A percentile compares a stretch with the other conserved stretches of the same genome.
These are phyloP conservation scores for Naganishia cerealis DNA, from an alignment of 1,284 basidiomycete species.

Conservation along the genomic window DNA sequence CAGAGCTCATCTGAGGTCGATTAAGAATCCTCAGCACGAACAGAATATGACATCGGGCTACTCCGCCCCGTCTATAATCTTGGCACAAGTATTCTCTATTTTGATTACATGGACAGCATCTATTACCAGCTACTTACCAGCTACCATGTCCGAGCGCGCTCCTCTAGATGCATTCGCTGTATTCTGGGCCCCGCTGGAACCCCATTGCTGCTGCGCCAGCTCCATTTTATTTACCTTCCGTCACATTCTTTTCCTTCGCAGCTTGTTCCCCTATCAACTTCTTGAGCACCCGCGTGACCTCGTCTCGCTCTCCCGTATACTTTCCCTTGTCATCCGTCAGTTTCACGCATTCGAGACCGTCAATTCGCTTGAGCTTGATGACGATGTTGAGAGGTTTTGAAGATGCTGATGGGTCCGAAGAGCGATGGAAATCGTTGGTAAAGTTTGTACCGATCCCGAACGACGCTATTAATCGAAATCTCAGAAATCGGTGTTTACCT, in stretches of 20 bases:
- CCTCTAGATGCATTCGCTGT: neutral
- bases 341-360: constrained; percentile 77
- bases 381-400: constrained; percentile 88
- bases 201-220: neutral
- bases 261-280: constrained; percentile 34
- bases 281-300: constrained; percentile 46
- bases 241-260: constrained; percentile 4
- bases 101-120: no score
- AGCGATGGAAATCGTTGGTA: constrained; percentile 76
- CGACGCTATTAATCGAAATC: constrained; percentile 55
- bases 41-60: no score
- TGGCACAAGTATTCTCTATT: no score
- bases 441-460: constrained; percentile 90
- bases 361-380: constrained; percentile 77
- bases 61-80: no score
- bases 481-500: neutral
- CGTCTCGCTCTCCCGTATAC: constrained; percentile 49
- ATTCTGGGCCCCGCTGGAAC: neutral
- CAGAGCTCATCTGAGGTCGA: no score
- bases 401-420: constrained; percentile 56
- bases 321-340: constrained; percentile 86
- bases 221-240: neutral
- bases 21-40: no score
- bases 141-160: no score
- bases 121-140: no score